Conservation (phyloP, 306 rosid species). For the Myrica gale region DNA sequence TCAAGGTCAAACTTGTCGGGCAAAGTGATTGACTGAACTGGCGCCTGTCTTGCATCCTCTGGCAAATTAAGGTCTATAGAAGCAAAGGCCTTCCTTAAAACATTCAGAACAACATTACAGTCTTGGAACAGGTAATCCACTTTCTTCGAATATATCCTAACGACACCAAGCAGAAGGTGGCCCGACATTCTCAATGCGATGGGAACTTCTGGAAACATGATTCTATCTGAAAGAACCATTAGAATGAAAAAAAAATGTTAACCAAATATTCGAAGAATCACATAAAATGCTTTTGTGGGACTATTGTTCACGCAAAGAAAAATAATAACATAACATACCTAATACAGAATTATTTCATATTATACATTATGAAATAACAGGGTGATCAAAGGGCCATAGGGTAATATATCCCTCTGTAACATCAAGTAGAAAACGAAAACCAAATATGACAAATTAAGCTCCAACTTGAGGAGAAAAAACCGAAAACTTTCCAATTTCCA, state of each 20-base stretch:
- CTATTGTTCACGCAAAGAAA: not conserved
- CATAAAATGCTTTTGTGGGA: not conserved
- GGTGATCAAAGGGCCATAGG: not conserved
- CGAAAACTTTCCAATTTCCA: too few relatives aligned
- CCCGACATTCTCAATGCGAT: constrained; percentile 85
- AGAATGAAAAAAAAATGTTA: constrained; percentile 10
- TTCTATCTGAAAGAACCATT: constrained; percentile 49
- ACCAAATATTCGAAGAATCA: not conserved
- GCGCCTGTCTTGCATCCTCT: constrained; percentile 71
- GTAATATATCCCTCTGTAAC: not conserved
- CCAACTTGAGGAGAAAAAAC: too few relatives aligned
- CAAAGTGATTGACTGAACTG: constrained; percentile 58
- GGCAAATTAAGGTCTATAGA: constrained; percentile 51
- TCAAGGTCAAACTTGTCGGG: constrained; percentile 72
- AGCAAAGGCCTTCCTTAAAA: constrained; percentile 48
- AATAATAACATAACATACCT: not conserved
- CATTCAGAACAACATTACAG: constrained; percentile 45
- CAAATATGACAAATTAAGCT: too few relatives aligned
- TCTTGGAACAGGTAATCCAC: constrained; percentile 69
- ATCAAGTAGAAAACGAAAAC: not conserved
- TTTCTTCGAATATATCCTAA: constrained; percentile 82
- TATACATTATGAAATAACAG: not conserved
- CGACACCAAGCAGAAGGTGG: constrained; percentile 79
- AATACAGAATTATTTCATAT: not conserved
- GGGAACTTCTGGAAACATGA: constrained; percentile 88